Evolutionary conservation across 2,329 filamentous ascomycete species (phyloP), one percentile per base, ranked within the genome.

Genomic region (Ophiocordyceps camponoti-rufipedis): DNA sequence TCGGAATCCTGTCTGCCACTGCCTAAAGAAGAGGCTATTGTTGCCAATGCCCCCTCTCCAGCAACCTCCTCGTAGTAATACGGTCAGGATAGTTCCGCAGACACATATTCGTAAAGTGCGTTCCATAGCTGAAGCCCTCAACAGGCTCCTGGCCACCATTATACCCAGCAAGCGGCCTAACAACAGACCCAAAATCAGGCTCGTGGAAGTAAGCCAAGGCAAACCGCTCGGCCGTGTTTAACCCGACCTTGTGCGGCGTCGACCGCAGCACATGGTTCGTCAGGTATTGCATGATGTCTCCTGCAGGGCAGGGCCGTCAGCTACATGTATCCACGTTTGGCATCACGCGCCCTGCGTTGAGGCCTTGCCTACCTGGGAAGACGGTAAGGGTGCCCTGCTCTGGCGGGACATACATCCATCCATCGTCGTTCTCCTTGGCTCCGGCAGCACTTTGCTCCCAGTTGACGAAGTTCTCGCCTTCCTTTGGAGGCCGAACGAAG

Each of bases 281-380:
- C 49, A 72, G 58, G 52, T 69, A 69, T 48, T 71, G 67, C 64
- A 72, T 64, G 64, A 72, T 71, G 49, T 71, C 68, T 10, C 69
- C 68, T 65, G 43, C 5, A 46, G 14, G 28, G 38, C 23, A 28
- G n/a, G 29, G 16, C 19, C 14, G 23, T 33, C 23, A 31, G 19
- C 16, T 13, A n/a, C 28, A 23, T 5, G 10, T 23, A 11, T 13
- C 16, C 13, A 28, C 29, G 8, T n/a, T 5, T 44, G 10, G 19
- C 13, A 4, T 38, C 8, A 16, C 6, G 16, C 5, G 23, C 14
- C 28, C n/a, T 48, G 29, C 29, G 29, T 31, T 31, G 23, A 31
- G 29, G 29, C 12, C 18, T 16, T 18, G 5, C 48, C 48, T 57
- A 62, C 65, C 65, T 38, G 68, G 69, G 52, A 72, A 71, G 16